A percentile compares a stretch with the other conserved stretches of the same genome.
Conservation (phyloP, 208 protist genomes). For the Leishmania amazonensis region DNA sequence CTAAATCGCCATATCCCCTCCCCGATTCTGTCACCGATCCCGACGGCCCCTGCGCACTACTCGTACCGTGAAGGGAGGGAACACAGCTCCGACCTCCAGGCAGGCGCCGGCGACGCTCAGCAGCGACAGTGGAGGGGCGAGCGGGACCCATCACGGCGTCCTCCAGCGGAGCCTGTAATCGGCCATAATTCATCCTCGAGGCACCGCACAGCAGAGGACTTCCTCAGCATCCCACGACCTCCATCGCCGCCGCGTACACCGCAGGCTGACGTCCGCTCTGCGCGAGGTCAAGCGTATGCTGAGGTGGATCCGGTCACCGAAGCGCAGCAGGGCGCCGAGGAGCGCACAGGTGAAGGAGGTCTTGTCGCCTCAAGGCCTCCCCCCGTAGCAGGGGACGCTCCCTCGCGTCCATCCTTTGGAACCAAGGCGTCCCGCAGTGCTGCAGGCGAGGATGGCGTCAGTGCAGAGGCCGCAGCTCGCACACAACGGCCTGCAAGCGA, state of each 20-base stretch:
- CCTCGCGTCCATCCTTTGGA: neutral
- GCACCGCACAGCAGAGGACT: conserved; percentile 1
- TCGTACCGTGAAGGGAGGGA: conserved; percentile 14
- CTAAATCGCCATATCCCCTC: conserved; percentile 16
- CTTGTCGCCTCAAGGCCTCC: conserved; percentile 5
- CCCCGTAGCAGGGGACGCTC: neutral
- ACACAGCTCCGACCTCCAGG: neutral
- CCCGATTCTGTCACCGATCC: conserved; percentile 23
- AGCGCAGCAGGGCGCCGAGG: neutral
- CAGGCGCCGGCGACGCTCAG: neutral
- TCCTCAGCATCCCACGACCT: conserved; percentile 4
- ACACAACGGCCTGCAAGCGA: neutral
- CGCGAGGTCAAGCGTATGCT: neutral
- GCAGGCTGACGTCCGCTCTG: neutral
- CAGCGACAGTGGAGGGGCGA: neutral
- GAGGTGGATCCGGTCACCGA: neutral
- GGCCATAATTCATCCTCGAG: neutral
- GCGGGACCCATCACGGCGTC: neutral
- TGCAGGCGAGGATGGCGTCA: neutral
- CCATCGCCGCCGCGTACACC: conserved; percentile 2
- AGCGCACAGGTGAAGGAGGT: neutral
- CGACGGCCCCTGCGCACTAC: conserved; percentile 10
- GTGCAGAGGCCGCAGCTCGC: no score
- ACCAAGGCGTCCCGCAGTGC: neutral
- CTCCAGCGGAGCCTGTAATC: neutral